phyloP scores from a whole-genome alignment of 2,329 filamentous ascomycete species.

The Corynespora cassiicola region DNA sequence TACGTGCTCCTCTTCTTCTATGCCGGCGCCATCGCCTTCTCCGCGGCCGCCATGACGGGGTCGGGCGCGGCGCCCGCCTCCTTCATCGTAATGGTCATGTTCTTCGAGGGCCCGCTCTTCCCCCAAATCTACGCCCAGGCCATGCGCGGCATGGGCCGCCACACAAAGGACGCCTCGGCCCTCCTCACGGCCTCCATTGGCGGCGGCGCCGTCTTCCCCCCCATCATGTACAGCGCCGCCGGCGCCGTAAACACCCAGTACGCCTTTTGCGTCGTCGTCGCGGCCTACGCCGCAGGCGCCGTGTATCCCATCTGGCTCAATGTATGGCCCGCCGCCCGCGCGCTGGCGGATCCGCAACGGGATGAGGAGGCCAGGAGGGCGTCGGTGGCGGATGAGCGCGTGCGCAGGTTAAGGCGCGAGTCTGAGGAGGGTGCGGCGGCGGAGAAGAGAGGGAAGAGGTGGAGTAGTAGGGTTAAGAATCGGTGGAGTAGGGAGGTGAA shows the following conservation, averaged over 20 bases:
- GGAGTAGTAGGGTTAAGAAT: conserved; percentile 31
- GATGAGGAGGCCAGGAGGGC: conserved; percentile 38
- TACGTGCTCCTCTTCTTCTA: conserved; percentile 63
- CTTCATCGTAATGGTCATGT: conserved; percentile 60
- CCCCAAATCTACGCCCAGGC: conserved; percentile 64
- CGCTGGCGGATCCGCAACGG: conserved; percentile 58
- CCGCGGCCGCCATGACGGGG: conserved; percentile 57
- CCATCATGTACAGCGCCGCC: conserved; percentile 58
- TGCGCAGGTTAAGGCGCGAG: no score
- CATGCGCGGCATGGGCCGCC: conserved; percentile 63
- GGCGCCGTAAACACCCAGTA: conserved; percentile 50
- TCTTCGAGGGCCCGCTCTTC: conserved; percentile 68
- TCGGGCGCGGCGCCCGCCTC: conserved; percentile 51
- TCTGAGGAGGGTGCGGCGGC: conserved; percentile 14
- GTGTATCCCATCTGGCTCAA: conserved; percentile 64
- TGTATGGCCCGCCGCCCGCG: conserved; percentile 52
- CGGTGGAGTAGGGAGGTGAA: conserved; percentile 26
- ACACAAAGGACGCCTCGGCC: conserved; percentile 64
- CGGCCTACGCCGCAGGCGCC: conserved; percentile 57
- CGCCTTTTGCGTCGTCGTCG: conserved; percentile 61
- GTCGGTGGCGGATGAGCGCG: conserved; percentile 27
- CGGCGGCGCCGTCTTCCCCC: conserved; percentile 63
- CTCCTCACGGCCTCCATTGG: conserved; percentile 61
- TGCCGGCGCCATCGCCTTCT: conserved; percentile 59
- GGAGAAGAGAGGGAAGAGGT: conserved; percentile 21